Percentiles rank a stretch among this genome's conserved stretches.
phyloP scores from a whole-genome alignment of 192 early-diverging fungal species.

The Powellomyces hirtus region DNA sequence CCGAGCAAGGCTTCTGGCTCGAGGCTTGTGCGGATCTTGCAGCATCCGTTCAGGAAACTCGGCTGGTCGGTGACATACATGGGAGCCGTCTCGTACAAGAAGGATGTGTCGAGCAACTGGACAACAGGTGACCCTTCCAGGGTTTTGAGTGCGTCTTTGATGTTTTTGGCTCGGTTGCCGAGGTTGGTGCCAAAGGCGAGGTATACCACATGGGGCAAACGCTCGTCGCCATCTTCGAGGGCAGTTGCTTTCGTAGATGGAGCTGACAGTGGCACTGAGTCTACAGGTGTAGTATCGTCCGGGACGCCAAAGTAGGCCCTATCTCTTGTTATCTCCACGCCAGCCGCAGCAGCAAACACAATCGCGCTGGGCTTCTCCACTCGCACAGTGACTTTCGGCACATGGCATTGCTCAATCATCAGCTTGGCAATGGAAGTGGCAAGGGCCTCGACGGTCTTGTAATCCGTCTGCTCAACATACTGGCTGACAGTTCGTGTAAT shows the following conservation, averaged over 20 bases:
- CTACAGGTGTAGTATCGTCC: not conserved
- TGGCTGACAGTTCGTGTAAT: conserved; percentile 77
- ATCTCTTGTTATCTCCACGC: conserved; percentile 85
- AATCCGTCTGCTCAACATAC: conserved; percentile 82
- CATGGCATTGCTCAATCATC: conserved; percentile 74
- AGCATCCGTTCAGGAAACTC: conserved; percentile 85
- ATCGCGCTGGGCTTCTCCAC: conserved; percentile 96
- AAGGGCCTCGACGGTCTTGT: conserved; percentile 95
- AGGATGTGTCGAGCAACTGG: conserved; percentile 82
- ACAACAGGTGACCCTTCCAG: conserved; percentile 46
- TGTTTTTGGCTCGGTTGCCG: conserved; percentile 75
- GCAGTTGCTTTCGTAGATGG: not conserved
- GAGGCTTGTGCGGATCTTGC: conserved; percentile 78
- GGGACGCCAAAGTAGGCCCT: conserved; percentile 30
- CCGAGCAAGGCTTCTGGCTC: conserved; percentile 69
- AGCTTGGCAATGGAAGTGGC: conserved; percentile 77
- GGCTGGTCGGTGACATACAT: conserved; percentile 97
- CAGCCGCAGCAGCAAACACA: conserved; percentile 84
- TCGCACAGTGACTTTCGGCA: conserved; percentile 83
- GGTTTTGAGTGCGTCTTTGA: conserved; percentile 66
- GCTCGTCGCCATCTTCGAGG: not conserved
- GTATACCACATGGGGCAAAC: conserved; percentile 58
- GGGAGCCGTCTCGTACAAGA: conserved; percentile 92
- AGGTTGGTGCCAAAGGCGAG: conserved; percentile 91
- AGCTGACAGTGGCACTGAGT: not conserved